Conservation (phyloP, 768 basidiomycete genomes). For the Phaeotremella skinneri region DNA sequence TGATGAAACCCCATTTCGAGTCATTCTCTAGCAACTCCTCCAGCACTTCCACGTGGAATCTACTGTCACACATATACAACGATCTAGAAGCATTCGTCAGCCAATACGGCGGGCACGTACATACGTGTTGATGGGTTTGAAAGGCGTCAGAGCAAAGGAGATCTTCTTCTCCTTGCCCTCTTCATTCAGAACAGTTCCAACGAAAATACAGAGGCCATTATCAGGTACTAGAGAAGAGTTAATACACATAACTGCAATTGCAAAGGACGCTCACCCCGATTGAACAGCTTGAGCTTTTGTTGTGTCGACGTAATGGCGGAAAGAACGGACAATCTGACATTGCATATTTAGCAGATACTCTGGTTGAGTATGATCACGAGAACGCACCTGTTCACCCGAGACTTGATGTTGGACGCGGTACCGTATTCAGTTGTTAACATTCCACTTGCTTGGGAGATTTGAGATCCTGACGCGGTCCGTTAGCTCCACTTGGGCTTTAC, state of each 20-base stretch:
- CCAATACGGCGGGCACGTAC: slow-evolving; percentile 41
- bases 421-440: slow-evolving; percentile 99
- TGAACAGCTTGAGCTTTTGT: slow-evolving; percentile 94
- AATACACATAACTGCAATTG: not conserved
- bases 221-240: slow-evolving; percentile 64
- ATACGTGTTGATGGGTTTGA: slow-evolving; percentile 98
- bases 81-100: slow-evolving; percentile 59
- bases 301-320: slow-evolving; percentile 98
- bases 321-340: slow-evolving; percentile 90
- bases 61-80: slow-evolving; percentile 86
- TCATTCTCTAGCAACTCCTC: slow-evolving; percentile 96
- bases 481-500: not conserved
- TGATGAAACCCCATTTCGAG: slow-evolving; percentile 97
- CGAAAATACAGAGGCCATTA: slow-evolving; percentile 95
- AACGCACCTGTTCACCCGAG: slow-evolving; percentile 58
- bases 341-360: not conserved
- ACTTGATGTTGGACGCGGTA: slow-evolving; percentile 99
- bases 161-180: slow-evolving; percentile 99
- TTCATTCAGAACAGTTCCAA: slow-evolving; percentile 95
- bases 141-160: slow-evolving; percentile 96
- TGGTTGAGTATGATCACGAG: not conserved
- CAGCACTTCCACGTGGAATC: slow-evolving; percentile 94
- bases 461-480: slow-evolving; percentile 53
- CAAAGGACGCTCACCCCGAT: slow-evolving; percentile 55
- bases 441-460: slow-evolving; percentile 87